A percentile compares a stretch with the other conserved stretches of the same genome.
phyloP scores from a whole-genome alignment of 2,329 filamentous ascomycete genomes.

The Cyphellophora europaea region DNA sequence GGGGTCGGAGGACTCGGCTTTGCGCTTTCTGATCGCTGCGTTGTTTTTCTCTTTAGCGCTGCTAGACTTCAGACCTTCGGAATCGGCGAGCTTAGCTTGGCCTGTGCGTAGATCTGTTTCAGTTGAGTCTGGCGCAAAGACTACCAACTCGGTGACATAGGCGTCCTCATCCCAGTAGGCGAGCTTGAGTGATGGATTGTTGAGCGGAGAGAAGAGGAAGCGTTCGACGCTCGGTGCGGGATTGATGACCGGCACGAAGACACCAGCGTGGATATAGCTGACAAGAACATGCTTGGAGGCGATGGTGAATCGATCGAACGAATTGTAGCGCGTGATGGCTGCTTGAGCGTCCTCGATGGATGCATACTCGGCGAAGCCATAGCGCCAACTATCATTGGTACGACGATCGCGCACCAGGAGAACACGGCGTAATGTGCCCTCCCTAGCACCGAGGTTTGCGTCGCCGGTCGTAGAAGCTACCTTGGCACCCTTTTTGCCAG shows the following conservation, averaged over 20 bases:
- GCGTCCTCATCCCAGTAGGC: constrained; percentile 69
- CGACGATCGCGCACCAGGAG: constrained; percentile 65
- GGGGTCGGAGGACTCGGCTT: too few species aligned
- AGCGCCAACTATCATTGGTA: constrained; percentile 66
- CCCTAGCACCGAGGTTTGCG: constrained; percentile 58
- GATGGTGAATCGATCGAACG: constrained; percentile 67
- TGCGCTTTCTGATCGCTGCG: constrained; percentile 25
- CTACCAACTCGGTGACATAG: constrained; percentile 56
- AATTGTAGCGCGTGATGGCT: constrained; percentile 62
- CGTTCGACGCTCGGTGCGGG: constrained; percentile 47
- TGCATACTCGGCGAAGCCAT: constrained; percentile 77
- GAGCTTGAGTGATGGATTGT: constrained; percentile 57
- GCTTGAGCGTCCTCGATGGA: constrained; percentile 66
- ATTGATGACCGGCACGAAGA: constrained; percentile 67
- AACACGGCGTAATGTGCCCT: constrained; percentile 66
- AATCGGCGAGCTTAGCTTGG: too few species aligned
- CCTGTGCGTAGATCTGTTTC: constrained; percentile 4
- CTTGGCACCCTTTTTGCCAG: constrained; percentile 34
- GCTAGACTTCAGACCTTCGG: constrained; percentile 14
- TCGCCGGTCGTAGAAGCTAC: constrained; percentile 48
- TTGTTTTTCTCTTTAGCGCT: constrained; percentile 38
- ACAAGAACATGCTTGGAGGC: constrained; percentile 62
- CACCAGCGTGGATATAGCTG: constrained; percentile 72
- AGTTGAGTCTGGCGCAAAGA: constrained; percentile 45
- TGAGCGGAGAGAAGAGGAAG: constrained; percentile 61